phyloP scores from a whole-genome alignment of 2,329 filamentous ascomycete species.

The Metarhizium anisopliae region DNA sequence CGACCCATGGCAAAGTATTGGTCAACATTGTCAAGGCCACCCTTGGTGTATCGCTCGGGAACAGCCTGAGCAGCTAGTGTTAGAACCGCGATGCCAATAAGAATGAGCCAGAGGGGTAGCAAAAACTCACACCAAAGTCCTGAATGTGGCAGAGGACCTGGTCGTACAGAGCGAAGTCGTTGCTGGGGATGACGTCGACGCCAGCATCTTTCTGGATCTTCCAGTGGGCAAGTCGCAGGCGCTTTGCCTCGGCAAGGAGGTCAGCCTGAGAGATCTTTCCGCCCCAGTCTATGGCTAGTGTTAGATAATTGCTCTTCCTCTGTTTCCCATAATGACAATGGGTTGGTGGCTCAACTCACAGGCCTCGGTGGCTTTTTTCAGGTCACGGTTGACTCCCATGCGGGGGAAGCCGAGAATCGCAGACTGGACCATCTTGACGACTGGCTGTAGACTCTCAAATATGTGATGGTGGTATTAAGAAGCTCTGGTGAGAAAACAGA shows the following conservation, averaged over 20 bases:
- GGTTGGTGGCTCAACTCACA: conserved; percentile 38
- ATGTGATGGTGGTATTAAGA: conserved; percentile 5
- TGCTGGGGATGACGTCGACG: conserved; percentile 96
- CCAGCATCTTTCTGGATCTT: conserved; percentile 99
- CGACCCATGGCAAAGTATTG: conserved; percentile 99
- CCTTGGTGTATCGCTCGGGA: conserved; percentile 87
- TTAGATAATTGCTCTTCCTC: conserved; percentile 11
- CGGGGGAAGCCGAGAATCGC: conserved; percentile 96
- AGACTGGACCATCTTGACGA: conserved; percentile 52
- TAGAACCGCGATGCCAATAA: conserved; percentile 1
- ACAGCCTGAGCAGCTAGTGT: conserved; percentile 52
- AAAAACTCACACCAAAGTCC: conserved; percentile 74
- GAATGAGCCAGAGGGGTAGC: neutral
- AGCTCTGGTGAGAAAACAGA: conserved; percentile 1
- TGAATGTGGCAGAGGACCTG: conserved; percentile 97
- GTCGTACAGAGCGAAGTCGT: conserved; percentile 98
- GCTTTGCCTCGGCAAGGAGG: conserved; percentile 90
- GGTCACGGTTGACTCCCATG: conserved; percentile 96
- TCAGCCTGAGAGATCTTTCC: conserved; percentile 90
- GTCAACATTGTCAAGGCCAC: conserved; percentile 80
- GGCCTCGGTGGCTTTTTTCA: conserved; percentile 99
- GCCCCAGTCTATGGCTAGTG: conserved; percentile 54
- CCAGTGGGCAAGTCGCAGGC: conserved; percentile 94
- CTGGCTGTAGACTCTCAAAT: conserved; percentile 13
- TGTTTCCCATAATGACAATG: neutral